Evolutionary conservation across 73 alveolate species (phyloP), one percentile per base, ranked within the genome.

Genomic region (Tetrahymena malaccensis): DNA sequence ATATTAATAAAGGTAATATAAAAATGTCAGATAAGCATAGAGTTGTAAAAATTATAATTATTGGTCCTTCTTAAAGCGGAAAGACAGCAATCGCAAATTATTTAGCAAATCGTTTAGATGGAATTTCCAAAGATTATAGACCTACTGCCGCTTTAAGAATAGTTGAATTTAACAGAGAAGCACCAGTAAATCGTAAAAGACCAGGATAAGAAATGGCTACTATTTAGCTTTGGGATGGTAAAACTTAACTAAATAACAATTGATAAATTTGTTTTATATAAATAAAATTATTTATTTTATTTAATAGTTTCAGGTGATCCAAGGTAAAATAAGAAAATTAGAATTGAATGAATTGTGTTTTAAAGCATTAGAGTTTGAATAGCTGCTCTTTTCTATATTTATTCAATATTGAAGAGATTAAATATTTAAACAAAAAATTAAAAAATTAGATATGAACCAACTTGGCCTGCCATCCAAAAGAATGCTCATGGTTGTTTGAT

Each of bases 401-500:
- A 70, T 27, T 70, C 27, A 50, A 15, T 15, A 50, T 19, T 50
- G 83, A 50, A 50, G 3, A 13, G 21, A 50, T 15, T 1, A 50
- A 19, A 50, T 50, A 56, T 70, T 70, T 5, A n/a, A 70, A 40
- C 34, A 25, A 70, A 27, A 22, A 19, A 27, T 22, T 4, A 19
- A 11, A 96, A 97, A 50, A 43, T 40, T 34, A 96, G 96, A 95
- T 97, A 96, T 95, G 99, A 97, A 55, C 94, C 97, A 38, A 96
- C 98, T 95, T 97, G 99, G 99, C 98, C 98, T 44, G 98, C 99
- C 10, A 95, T 97, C 34, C 93, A 85, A 93, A 97, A 97, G 50
- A 97, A 94, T 38, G 98, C 98, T 27, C 95, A 97, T 43, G 99
- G 99, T 33, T 96, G 97, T 38, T 94, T 97, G 40, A 96, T 97